Evolutionary conservation across 2,329 filamentous ascomycete genomes (phyloP).

Genomic region (Aspergillus brunneoviolaceus): DNA sequence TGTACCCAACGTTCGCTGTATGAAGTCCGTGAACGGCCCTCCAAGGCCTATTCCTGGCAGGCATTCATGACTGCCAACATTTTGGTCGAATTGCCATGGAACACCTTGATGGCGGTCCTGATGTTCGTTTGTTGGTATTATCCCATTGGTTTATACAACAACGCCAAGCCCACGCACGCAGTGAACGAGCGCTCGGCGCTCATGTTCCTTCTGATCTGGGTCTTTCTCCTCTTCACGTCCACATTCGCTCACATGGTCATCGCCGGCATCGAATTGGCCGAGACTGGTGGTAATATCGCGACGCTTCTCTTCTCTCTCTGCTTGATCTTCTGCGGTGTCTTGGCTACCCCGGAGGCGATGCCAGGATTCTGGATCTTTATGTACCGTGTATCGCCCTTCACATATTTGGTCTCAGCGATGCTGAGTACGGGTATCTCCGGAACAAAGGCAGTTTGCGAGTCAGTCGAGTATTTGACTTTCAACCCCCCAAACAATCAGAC

Average conservation of each 20-base stretch:
- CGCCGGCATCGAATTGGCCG: conserved; percentile 65
- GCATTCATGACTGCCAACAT: conserved; percentile 70
- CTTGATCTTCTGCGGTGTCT: conserved; percentile 56
- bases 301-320: conserved; percentile 60
- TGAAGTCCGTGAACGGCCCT: conserved; percentile 60
- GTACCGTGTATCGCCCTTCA: conserved; percentile 67
- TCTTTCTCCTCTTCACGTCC: conserved; percentile 68
- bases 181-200: conserved; percentile 58
- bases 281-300: conserved; percentile 64
- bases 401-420: conserved; percentile 54
- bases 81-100: conserved; percentile 67
- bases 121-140: conserved; percentile 69
- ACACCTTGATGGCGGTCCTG: conserved; percentile 61
- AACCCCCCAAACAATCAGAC: conserved; percentile 58
- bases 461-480: conserved; percentile 31
- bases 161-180: conserved; percentile 37
- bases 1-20: conserved; percentile 58
- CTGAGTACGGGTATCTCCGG: conserved; percentile 38
- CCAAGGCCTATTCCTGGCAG: conserved; percentile 72
- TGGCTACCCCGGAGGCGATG: conserved; percentile 55
- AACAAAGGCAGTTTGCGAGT: conserved; percentile 26
- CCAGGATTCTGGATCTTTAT: conserved; percentile 77
- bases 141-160: conserved; percentile 51
- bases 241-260: conserved; percentile 74
- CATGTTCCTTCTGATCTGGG: conserved; percentile 63